Conservation (phyloP, 169 alveolate species). For the Plasmodium vinckei region DNA sequence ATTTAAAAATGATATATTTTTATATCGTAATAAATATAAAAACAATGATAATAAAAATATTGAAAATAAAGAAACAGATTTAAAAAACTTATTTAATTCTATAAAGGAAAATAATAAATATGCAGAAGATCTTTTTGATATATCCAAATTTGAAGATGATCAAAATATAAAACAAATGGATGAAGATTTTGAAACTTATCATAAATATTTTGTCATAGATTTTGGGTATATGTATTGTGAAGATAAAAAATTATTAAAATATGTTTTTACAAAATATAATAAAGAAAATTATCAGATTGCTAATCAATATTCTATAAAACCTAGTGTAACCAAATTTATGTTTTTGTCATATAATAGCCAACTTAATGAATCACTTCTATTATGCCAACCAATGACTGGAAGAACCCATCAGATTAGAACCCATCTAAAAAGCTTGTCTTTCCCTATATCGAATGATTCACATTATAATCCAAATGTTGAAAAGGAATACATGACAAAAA, state of each 20-base stretch:
- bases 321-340: slow-evolving; percentile 82
- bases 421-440: slow-evolving; percentile 93
- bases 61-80: background rate
- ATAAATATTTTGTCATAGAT: slow-evolving; percentile 61
- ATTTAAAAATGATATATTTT: slow-evolving; percentile 63
- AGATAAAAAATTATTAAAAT: slow-evolving; percentile 54
- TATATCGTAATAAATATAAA: slow-evolving; percentile 22
- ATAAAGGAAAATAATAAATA: slow-evolving; percentile 24
- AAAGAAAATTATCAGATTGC: slow-evolving; percentile 4
- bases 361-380: slow-evolving; percentile 89
- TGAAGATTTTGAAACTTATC: slow-evolving; percentile 6
- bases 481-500: slow-evolving; percentile 74
- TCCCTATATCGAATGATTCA: slow-evolving; percentile 91
- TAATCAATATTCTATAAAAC: slow-evolving; percentile 65
- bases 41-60: background rate
- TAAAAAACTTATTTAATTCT: slow-evolving; percentile 1
- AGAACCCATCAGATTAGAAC: slow-evolving; percentile 98
- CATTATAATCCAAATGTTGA: slow-evolving; percentile 78
- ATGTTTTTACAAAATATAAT: slow-evolving; percentile 64
- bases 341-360: slow-evolving; percentile 88
- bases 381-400: slow-evolving; percentile 97
- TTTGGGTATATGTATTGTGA: slow-evolving; percentile 76
- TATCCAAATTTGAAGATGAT: slow-evolving; percentile 17
- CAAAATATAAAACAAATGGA: background rate
- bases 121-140: slow-evolving; percentile 21